Evolutionary conservation across 139 green algal species (phyloP).

Genomic region (Spirogloea muscicola): DNA sequence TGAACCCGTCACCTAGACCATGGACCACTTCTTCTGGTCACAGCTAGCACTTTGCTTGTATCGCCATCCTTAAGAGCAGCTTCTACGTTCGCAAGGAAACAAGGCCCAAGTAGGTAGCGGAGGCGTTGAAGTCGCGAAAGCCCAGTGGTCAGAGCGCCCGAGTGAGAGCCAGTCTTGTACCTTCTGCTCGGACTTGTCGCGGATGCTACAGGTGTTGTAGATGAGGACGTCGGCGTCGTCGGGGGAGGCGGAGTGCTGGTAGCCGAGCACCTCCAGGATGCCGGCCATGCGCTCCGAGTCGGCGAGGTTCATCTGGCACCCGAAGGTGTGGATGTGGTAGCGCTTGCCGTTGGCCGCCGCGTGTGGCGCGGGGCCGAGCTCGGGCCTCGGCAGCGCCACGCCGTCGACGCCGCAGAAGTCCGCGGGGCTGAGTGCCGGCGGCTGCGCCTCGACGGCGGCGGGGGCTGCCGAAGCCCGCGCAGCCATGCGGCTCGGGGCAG

Average conservation of each 20-base stretch:
- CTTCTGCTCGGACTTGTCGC: conserved; percentile 95
- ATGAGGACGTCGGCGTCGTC: conserved; percentile 85
- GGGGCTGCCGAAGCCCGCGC: no score
- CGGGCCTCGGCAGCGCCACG: conserved; percentile 20
- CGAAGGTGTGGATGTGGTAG: conserved; percentile 93
- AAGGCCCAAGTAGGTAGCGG: no score
- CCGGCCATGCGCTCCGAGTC: conserved; percentile 95
- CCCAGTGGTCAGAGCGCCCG: no score
- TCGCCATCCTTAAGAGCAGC: no score
- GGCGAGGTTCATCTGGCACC: conserved; percentile 94
- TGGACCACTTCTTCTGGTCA: no score
- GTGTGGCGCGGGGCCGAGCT: background rate
- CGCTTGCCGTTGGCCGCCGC: conserved; percentile 57
- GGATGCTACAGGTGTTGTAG: conserved; percentile 97
- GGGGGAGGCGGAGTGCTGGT: conserved; percentile 69
- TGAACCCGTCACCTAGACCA: no score
- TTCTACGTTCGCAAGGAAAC: no score
- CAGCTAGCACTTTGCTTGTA: no score
- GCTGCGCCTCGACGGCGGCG: no score
- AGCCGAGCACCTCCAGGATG: conserved; percentile 79
- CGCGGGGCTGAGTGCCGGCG: no score
- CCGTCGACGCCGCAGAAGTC: conserved; percentile 43
- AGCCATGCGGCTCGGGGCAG: no score
- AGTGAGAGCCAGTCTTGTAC: conserved; percentile 51
- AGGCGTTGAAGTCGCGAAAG: no score